These are phyloP conservation scores for Phytophthora fragariaefolia DNA, from an alignment of 352 stramenopile genomes.

Conservation along the genomic window DNA sequence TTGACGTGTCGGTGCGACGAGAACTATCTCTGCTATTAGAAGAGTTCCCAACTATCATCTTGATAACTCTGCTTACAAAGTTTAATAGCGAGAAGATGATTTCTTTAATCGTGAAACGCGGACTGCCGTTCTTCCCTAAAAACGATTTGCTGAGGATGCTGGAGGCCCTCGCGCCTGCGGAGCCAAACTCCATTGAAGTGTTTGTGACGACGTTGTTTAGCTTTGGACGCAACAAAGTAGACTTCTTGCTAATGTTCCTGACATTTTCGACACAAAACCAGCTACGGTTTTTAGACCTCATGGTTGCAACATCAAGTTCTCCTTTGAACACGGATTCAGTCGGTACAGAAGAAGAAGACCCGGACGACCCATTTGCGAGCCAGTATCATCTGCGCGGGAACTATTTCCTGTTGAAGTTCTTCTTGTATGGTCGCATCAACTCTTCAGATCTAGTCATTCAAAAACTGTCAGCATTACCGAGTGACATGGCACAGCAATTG, in stretches of 20 bases:
- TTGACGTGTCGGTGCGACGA: slow-evolving; percentile 38
- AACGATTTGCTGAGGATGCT: slow-evolving; percentile 57
- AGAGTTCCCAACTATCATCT: slow-evolving; percentile 60
- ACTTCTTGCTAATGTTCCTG: slow-evolving; percentile 53
- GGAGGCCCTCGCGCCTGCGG: slow-evolving; percentile 44
- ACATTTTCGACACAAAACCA: slow-evolving; percentile 47
- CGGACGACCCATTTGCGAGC: slow-evolving; percentile 14
- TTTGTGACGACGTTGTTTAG: slow-evolving; percentile 51
- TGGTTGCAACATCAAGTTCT: slow-evolving; percentile 29
- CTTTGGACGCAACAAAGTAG: slow-evolving; percentile 39
- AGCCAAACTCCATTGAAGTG: slow-evolving; percentile 35
- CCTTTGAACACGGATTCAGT: slow-evolving; percentile 6
- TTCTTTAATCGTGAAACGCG: slow-evolving; percentile 37
- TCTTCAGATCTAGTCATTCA: slow-evolving; percentile 51
- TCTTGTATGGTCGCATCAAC: slow-evolving; percentile 48
- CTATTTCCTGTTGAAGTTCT: slow-evolving; percentile 51
- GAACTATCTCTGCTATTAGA: slow-evolving; percentile 46
- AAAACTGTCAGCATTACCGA: slow-evolving; percentile 47
- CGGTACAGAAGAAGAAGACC: slow-evolving; percentile 13
- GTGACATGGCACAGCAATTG: slow-evolving; percentile 27
- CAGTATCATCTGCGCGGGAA: slow-evolving; percentile 4
- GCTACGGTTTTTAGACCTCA: slow-evolving; percentile 42
- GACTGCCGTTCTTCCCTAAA: slow-evolving; percentile 45
- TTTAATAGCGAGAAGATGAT: slow-evolving; percentile 62
- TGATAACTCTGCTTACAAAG: slow-evolving; percentile 57